Evolutionary conservation across 2,329 filamentous ascomycete genomes (phyloP).

Genomic region (Pseudopyricularia cyperi): DNA sequence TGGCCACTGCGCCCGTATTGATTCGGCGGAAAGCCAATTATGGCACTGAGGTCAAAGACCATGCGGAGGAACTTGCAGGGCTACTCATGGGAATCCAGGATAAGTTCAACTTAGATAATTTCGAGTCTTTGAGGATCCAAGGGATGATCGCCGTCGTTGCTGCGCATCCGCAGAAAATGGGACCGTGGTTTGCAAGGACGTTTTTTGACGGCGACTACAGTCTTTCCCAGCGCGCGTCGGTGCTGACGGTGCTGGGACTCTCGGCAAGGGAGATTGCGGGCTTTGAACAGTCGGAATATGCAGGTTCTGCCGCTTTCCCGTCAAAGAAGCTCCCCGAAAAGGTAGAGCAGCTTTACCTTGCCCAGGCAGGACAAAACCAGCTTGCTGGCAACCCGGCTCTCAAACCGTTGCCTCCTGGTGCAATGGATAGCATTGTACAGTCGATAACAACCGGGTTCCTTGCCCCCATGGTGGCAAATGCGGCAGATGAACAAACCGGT

Average conservation of each 20-base stretch:
- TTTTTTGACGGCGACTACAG: slow-evolving; percentile 93
- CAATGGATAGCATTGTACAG: slow-evolving; percentile 55
- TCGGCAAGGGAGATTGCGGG: slow-evolving; percentile 77
- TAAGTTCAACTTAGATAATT: slow-evolving; percentile 68
- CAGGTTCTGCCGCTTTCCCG: slow-evolving; percentile 49
- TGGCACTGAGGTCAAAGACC: slow-evolving; percentile 75
- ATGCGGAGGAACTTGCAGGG: slow-evolving; percentile 68
- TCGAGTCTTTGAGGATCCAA: slow-evolving; percentile 63
- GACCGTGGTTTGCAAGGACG: slow-evolving; percentile 68
- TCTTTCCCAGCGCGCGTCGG: slow-evolving; percentile 65
- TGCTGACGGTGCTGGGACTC: slow-evolving; percentile 73
- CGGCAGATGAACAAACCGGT: slow-evolving; percentile 67
- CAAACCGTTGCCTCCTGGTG: slow-evolving; percentile 40
- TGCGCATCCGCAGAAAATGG: slow-evolving; percentile 64
- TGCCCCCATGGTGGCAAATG: slow-evolving; percentile 65
- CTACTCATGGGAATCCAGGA: slow-evolving; percentile 72
- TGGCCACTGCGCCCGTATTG: slow-evolving; percentile 62
- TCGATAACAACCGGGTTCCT: slow-evolving; percentile 61
- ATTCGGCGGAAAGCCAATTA: slow-evolving; percentile 84
- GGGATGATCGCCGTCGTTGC: slow-evolving; percentile 72
- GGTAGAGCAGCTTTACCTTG: slow-evolving; percentile 58
- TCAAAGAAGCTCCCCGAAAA: slow-evolving; percentile 65
- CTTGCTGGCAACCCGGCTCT: slow-evolving; percentile 15
- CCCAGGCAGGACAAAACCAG: slow-evolving; percentile 10
- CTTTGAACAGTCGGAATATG: slow-evolving; percentile 43